Evolutionary conservation across 345 rosid genomes (phyloP), one percentile per base, ranked within the genome.

Genomic region (Erysimum cheiranthoides): DNA sequence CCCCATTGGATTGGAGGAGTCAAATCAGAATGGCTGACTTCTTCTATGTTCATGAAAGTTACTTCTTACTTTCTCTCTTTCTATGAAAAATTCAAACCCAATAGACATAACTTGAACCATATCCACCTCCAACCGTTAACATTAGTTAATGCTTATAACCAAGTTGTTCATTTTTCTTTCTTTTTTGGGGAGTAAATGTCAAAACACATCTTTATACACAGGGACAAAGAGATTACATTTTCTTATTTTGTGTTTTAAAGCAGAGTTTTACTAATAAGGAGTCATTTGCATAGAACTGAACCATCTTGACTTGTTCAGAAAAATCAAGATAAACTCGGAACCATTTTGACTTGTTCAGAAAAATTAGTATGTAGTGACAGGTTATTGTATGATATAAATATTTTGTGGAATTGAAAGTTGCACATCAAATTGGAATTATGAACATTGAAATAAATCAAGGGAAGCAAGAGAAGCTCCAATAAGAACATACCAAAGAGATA

Each of bases 261-360:
- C 6, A 30, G 39, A 16, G 10, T 7, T 54, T 70, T 57, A 57
- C 40, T 47, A 40, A 56, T 12, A 14, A 13, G 32, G 45, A 0
- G 5, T 21, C 17, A 17, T 27, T 63, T 31, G 35, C 0, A 18
- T 16, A 51, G 3, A 73, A 63, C 27, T 53, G 46, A 63, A 53
- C 31, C 45, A 73, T 40, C 16, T 42, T 63, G 77, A 73, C 77
- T 52, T 39, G 10, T 63, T 73, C 54, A 73, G 50, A 49, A 6
- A 16, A 45, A 5, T 34, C 18, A 71, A 10, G 60, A 50, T 6
- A 61, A 71, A 27, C 1, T 61, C 3, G 1, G 30, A 63, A 39
- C 18, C 4, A 73, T 63, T 1, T 63, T 42, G 61, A 73, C 36
- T 52, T 63, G 54, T 63, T 73, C 74, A 64, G 25, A 38, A 39